Percentiles rank a stretch among this genome's conserved stretches.
These are phyloP conservation scores for Isabelozyma pseudorhagii DNA, from an alignment of 805 yeast species.

Conservation along the genomic window DNA sequence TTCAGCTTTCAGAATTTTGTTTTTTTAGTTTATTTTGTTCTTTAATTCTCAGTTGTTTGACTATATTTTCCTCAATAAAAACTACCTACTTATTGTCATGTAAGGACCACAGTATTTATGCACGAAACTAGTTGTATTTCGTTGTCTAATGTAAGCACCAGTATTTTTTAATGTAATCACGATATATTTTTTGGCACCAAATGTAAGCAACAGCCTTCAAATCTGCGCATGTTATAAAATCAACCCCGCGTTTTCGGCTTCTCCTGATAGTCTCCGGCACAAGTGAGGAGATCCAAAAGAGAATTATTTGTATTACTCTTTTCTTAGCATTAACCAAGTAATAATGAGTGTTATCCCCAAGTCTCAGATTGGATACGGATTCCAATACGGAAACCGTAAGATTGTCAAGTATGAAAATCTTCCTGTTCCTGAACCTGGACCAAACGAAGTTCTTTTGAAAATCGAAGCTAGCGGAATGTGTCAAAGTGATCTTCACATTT, in stretches of 20 bases:
- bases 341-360: neutral
- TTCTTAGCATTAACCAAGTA: too few species aligned
- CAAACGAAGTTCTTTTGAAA: conserved; percentile 29
- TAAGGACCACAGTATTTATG: conserved; percentile 7
- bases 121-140: too few species aligned
- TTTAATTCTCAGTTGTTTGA: conserved; percentile 1
- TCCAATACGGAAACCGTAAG: conserved; percentile 19
- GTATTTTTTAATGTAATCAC: too few species aligned
- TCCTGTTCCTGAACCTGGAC: conserved; percentile 29
- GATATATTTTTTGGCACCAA: too few species aligned
- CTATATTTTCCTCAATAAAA: neutral
- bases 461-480: conserved; percentile 46
- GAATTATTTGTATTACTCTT: too few species aligned
- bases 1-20: neutral
- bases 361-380: conserved; percentile 26
- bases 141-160: too few species aligned
- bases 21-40: conserved; percentile 1
- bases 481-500: conserved; percentile 40
- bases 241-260: too few species aligned
- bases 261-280: too few species aligned
- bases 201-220: too few species aligned
- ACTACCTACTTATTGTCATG: too few species aligned
- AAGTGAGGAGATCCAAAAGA: too few species aligned
- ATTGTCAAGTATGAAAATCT: conserved; percentile 23
- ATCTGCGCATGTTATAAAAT: too few species aligned